A percentile compares a stretch with the other conserved stretches of the same genome.
Conservation (phyloP, 2,329 filamentous ascomycete species). For the Tolypocladium inflatum region DNA sequence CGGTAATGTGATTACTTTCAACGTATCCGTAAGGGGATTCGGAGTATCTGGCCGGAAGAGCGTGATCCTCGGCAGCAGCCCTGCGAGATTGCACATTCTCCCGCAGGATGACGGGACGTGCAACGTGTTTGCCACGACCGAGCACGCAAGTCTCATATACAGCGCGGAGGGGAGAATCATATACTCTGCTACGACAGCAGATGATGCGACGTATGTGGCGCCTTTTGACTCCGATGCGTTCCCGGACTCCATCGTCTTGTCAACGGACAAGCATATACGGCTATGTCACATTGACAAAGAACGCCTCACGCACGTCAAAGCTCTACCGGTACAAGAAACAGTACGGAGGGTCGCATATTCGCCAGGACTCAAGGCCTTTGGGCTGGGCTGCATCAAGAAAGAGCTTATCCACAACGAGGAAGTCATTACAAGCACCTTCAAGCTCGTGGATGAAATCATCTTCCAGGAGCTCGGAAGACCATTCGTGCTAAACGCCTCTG, state of each 20-base stretch:
- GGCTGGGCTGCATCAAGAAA: slow-evolving; percentile 74
- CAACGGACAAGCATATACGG: slow-evolving; percentile 65
- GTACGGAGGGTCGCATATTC: slow-evolving; percentile 85
- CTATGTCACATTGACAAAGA: slow-evolving; percentile 77
- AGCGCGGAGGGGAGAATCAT: slow-evolving; percentile 78
- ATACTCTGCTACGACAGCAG: slow-evolving; percentile 88
- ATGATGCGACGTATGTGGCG: slow-evolving; percentile 73
- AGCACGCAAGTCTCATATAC: slow-evolving; percentile 91
- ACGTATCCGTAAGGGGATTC: slow-evolving; percentile 52
- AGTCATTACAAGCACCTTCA: slow-evolving; percentile 68
- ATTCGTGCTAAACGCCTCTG: slow-evolving; percentile 45
- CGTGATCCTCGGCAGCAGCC: slow-evolving; percentile 75
- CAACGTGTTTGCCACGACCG: slow-evolving; percentile 87
- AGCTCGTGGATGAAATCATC: slow-evolving; percentile 80
- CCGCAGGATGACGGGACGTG: slow-evolving; percentile 58
- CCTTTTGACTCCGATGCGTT: slow-evolving; percentile 76
- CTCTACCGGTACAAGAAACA: slow-evolving; percentile 69
- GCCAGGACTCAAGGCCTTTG: slow-evolving; percentile 68
- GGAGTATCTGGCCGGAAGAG: slow-evolving; percentile 66
- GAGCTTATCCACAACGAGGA: slow-evolving; percentile 64
- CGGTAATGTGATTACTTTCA: slow-evolving; percentile 80
- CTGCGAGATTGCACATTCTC: slow-evolving; percentile 71
- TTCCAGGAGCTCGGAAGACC: slow-evolving; percentile 69
- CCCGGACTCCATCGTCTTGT: slow-evolving; percentile 71
- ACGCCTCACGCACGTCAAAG: slow-evolving; percentile 78